These are phyloP conservation scores for Asterochloris erici DNA, from an alignment of 139 green algal species.

Conservation along the genomic window DNA sequence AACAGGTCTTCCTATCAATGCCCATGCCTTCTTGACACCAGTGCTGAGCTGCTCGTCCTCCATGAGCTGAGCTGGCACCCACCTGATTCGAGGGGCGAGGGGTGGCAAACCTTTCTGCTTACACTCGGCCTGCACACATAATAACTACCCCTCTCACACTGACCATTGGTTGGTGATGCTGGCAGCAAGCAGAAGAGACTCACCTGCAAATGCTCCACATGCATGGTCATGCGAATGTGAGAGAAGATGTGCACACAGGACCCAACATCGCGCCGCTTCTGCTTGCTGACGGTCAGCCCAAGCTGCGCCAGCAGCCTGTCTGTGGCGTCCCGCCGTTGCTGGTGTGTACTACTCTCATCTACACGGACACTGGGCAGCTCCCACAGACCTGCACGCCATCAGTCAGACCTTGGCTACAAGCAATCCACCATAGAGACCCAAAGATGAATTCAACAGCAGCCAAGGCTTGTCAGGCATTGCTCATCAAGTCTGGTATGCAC, in stretches of 20 bases:
- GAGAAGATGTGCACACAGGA: constrained; percentile 58
- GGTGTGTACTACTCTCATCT: no score
- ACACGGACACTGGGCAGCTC: constrained; percentile 40
- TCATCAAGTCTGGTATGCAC: neutral
- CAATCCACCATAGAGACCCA: no score
- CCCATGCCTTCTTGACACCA: constrained; percentile 51
- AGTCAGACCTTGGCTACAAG: neutral
- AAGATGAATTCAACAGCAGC: no score
- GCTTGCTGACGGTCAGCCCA: neutral
- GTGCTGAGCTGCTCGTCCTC: constrained; percentile 34
- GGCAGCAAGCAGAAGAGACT: neutral
- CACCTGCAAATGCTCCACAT: constrained; percentile 45
- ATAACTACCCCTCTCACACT: no score
- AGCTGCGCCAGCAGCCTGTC: neutral
- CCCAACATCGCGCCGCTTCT: constrained; percentile 32
- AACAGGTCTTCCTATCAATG: no score
- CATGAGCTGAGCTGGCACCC: constrained; percentile 34
- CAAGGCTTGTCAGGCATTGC: neutral
- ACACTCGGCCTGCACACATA: no score
- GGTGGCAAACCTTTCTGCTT: neutral
- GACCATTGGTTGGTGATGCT: no score
- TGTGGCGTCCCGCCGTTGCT: no score
- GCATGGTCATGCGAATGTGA: constrained; percentile 63
- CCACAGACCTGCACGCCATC: constrained; percentile 50
- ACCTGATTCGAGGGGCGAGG: constrained; percentile 21